Evolutionary conservation across 176 grass and related monocot species (phyloP).

Genomic region (Oryza rufipogon): DNA sequence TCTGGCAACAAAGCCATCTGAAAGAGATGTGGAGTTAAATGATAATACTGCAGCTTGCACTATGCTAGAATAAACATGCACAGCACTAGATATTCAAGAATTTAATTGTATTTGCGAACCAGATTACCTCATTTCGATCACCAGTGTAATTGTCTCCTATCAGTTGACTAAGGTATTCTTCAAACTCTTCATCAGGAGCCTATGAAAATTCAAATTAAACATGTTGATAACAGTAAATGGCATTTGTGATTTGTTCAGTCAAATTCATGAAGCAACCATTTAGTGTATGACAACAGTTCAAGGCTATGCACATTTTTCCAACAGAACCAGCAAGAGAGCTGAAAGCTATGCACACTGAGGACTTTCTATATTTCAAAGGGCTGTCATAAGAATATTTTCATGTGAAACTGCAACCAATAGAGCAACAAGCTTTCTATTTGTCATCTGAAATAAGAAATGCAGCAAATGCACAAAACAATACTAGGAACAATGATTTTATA

Average conservation of each 20-base stretch:
- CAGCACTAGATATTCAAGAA: constrained; percentile 23
- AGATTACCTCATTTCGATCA: constrained; percentile 86
- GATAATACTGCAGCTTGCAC: constrained; percentile 16
- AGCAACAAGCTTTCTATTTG: constrained; percentile 40
- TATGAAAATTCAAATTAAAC: constrained; percentile 51
- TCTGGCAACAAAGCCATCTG: constrained; percentile 97
- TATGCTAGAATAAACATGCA: constrained; percentile 41
- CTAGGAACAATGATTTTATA: neutral
- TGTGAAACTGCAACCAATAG: constrained; percentile 19
- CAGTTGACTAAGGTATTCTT: constrained; percentile 89
- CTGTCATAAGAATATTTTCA: constrained; percentile 19
- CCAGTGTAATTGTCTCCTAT: constrained; percentile 81
- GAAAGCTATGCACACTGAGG: constrained; percentile 16
- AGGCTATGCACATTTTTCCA: constrained; percentile 12
- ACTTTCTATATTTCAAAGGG: constrained; percentile 32
- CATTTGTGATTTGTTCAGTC: neutral
- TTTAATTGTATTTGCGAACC: constrained; percentile 7
- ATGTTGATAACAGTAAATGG: constrained; percentile 33
- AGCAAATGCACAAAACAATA: constrained; percentile 6
- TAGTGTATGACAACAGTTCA: constrained; percentile 16
- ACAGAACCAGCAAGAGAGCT: neutral
- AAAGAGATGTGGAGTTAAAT: constrained; percentile 46
- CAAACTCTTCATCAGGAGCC: constrained; percentile 99
- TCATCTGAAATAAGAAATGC: constrained; percentile 24
- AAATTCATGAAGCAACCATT: constrained; percentile 41